Base-by-base conservation (phyloP, 257 asterid species). In the Solanum appendiculatum region DNA sequence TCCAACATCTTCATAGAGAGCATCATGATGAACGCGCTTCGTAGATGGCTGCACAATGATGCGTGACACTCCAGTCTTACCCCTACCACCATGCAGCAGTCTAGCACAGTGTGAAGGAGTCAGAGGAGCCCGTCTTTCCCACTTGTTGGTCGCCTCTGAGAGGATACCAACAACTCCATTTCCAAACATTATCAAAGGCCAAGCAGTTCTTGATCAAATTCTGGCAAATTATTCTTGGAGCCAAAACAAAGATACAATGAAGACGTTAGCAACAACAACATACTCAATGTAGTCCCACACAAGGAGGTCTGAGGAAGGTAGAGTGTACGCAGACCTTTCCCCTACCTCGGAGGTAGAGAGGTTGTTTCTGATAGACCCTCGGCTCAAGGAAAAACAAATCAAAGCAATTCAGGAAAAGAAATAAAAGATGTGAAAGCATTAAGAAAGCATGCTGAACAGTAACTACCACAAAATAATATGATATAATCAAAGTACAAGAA, bases 61-160 rank as follows among this genome's bases (percentile, higher is more conserved):
- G 68, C 97, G 95, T n/a, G 96, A 89, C 40, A 97, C 93, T 40
- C 99, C 98, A 15, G 97, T 94, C 90, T 93, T 94, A 20, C 92
- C 95, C 33, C 90, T 91, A 77, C 98, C 99, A 13, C 98, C 93
- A 84, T 92, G 96, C 84, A 97, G 91, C 84, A 97, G 84, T 14
- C 96, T 89, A 51, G 99, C 99, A 89, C 99, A 97, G 90, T 95
- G 99, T 25, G 98, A 90, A 54, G 98, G 99, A 48, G 98, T 93
- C 44, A 97, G 89, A 11, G 99, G 99, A 73, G 87, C 98, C 91
- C 99, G 92, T 88, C 98, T 93, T 91, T 97, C 99, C 99, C 99
- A 97, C 91, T 95, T 97, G 88, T 95, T 97, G 5, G 99, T 97
- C 85, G 98, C 92, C 94, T 97, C 99, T 2, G 98, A 92, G 86